phyloP scores from a whole-genome alignment of 2,329 filamentous ascomycete genomes.

The Sporothrix variecibatus region DNA sequence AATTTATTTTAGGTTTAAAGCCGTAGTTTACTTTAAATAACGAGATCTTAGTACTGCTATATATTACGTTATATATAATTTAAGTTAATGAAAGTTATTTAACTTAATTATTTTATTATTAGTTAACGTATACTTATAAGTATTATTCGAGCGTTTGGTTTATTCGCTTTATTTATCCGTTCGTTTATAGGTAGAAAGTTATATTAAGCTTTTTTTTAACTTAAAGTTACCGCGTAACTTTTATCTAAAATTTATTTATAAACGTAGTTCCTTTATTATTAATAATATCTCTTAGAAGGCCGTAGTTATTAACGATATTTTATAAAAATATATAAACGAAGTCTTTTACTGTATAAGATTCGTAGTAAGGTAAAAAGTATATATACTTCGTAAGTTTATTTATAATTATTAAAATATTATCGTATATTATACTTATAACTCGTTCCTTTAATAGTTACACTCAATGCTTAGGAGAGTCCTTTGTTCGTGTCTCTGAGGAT shows the following conservation, averaged over 20 bases:
- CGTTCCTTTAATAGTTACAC: neutral
- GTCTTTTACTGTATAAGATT: neutral
- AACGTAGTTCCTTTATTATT: neutral
- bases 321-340: neutral
- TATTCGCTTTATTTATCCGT: neutral
- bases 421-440: neutral
- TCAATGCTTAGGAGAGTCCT: constrained; percentile 3
- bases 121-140: neutral
- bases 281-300: neutral
- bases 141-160: neutral
- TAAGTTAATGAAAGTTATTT: neutral
- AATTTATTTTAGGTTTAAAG: neutral
- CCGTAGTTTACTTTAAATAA: neutral
- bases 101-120: neutral
- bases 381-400: neutral
- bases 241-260: neutral
- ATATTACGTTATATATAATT: neutral
- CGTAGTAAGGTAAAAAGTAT: neutral
- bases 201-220: neutral
- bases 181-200: neutral
- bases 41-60: neutral
- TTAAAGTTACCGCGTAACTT: neutral
- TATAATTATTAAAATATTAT: neutral
- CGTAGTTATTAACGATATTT: neutral
- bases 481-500: neutral